phyloP scores from a whole-genome alignment of 495 filamentous ascomycete species.

The Cercophora scortea region DNA sequence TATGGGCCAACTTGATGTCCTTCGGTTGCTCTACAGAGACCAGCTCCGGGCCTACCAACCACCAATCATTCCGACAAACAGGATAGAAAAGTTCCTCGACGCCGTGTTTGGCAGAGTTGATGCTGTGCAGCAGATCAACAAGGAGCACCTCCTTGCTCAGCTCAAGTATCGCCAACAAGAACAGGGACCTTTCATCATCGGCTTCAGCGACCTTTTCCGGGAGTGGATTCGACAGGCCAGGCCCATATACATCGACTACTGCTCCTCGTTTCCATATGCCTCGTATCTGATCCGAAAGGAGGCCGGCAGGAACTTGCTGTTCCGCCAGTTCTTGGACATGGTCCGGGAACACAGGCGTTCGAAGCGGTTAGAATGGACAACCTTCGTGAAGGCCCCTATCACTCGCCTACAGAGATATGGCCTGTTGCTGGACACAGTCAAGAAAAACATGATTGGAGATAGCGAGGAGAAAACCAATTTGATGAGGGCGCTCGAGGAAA shows the following conservation, averaged over 20 bases:
- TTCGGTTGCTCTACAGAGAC: slow-evolving; percentile 82
- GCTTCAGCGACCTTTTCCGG: slow-evolving; percentile 95
- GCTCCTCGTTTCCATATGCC: slow-evolving; percentile 77
- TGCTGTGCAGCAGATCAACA: slow-evolving; percentile 81
- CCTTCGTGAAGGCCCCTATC: slow-evolving; percentile 87
- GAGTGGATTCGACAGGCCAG: slow-evolving; percentile 98
- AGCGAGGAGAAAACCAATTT: slow-evolving; percentile 88
- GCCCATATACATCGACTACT: slow-evolving; percentile 83
- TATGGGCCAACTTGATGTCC: slow-evolving; percentile 78
- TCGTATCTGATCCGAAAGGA: slow-evolving; percentile 79
- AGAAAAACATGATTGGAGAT: slow-evolving; percentile 75
- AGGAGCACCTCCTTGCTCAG: slow-evolving; percentile 88
- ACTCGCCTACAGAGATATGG: slow-evolving; percentile 88
- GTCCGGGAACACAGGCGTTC: slow-evolving; percentile 73
- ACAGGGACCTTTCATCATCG: slow-evolving; percentile 87
- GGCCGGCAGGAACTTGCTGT: slow-evolving; percentile 73
- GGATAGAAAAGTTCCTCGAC: slow-evolving; percentile 65
- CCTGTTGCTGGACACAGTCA: slow-evolving; percentile 72
- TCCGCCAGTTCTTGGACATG: slow-evolving; percentile 76
- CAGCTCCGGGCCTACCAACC: slow-evolving; percentile 65
- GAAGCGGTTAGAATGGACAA: slow-evolving; percentile 85
- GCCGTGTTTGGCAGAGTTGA: slow-evolving; percentile 91
- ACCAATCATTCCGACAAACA: slow-evolving; percentile 68
- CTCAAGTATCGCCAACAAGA: slow-evolving; percentile 96
- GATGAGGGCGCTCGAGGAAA: slow-evolving; percentile 83